A percentile compares a stretch with the other conserved stretches of the same genome.
Evolutionary conservation across 495 filamentous ascomycete genomes (phyloP).

Genomic region (Trichoderma reesei): DNA sequence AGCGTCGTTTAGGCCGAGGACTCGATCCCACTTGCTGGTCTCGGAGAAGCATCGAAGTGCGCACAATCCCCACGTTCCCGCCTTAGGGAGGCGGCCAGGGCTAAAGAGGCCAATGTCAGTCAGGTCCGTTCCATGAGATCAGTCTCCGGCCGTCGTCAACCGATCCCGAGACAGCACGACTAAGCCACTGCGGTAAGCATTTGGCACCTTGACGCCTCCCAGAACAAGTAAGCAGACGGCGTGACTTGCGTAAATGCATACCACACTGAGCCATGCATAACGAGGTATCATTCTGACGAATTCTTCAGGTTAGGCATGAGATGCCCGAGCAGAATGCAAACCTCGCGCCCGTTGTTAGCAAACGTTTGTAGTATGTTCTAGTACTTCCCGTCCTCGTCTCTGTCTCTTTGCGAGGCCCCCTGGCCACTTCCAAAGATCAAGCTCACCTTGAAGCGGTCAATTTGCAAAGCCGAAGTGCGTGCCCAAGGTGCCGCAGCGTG

Average conservation of each 20-base stretch:
- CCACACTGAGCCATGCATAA: neutral
- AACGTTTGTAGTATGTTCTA: too few species aligned
- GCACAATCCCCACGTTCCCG: constrained; percentile 2
- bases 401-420: too few species aligned
- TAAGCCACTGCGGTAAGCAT: neutral
- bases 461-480: too few species aligned
- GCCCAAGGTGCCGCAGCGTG: too few species aligned
- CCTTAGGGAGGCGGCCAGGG: neutral
- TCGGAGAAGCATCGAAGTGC: neutral
- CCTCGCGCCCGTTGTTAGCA: too few species aligned
- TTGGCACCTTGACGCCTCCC: neutral
- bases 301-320: too few species aligned
- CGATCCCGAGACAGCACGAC: constrained; percentile 6
- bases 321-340: too few species aligned
- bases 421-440: too few species aligned
- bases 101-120: neutral
- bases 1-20: neutral
- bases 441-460: too few species aligned
- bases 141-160: constrained; percentile 2
- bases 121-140: constrained; percentile 1
- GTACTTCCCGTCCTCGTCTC: too few species aligned
- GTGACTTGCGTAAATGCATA: neutral
- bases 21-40: neutral
- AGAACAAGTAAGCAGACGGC: neutral
- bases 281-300: too few species aligned